phyloP scores from a whole-genome alignment of 495 filamentous ascomycete genomes.

The Tuber borchii region DNA sequence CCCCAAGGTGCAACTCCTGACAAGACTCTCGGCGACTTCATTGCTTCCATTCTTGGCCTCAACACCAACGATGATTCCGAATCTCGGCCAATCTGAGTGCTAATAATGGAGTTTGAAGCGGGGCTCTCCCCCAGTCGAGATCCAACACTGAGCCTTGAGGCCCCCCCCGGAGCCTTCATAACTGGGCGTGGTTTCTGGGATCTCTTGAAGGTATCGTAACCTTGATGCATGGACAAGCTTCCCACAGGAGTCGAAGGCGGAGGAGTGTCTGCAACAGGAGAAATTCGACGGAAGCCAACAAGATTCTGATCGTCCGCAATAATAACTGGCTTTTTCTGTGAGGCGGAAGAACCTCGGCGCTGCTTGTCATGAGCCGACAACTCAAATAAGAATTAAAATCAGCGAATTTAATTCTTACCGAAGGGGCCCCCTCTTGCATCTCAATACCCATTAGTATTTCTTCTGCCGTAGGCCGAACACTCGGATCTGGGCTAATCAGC shows the following conservation, averaged over 20 bases:
- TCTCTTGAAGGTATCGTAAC: slow-evolving; percentile 40
- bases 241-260: slow-evolving; percentile 40
- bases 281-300: slow-evolving; percentile 55
- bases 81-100: slow-evolving; percentile 39
- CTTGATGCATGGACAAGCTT: slow-evolving; percentile 34
- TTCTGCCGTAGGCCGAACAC: slow-evolving; percentile 71
- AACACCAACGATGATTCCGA: slow-evolving; percentile 51
- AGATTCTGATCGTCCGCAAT: slow-evolving; percentile 49
- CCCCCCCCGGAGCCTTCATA: slow-evolving; percentile 19
- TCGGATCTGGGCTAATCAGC: slow-evolving; percentile 70
- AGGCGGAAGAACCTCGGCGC: slow-evolving; percentile 34
- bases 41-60: slow-evolving; percentile 48
- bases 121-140: slow-evolving; percentile 38
- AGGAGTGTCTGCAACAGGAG: slow-evolving; percentile 51
- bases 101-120: slow-evolving; percentile 41
- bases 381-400: slow-evolving; percentile 41
- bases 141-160: slow-evolving; percentile 40
- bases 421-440: slow-evolving; percentile 53
- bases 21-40: slow-evolving; percentile 41
- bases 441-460: slow-evolving; percentile 76
- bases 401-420: slow-evolving; percentile 42
- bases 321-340: slow-evolving; percentile 24
- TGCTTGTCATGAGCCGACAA: slow-evolving; percentile 46
- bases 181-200: slow-evolving; percentile 18
- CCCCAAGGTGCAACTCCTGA: slow-evolving; percentile 39